phyloP scores from a whole-genome alignment of 140 eudicot genomes.

The Cichorium intybus region DNA sequence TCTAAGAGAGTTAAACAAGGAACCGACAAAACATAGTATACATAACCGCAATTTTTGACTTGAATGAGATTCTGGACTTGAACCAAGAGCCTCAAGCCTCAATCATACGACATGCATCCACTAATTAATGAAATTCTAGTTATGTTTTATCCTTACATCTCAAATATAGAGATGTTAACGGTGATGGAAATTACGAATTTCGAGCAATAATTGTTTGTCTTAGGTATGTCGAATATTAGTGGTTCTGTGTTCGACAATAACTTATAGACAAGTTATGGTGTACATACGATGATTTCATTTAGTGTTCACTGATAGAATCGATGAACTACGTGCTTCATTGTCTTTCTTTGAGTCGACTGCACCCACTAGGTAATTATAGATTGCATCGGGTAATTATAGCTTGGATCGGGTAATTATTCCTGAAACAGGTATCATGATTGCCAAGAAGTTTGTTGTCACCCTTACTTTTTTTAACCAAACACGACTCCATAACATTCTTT shows the following conservation, averaged over 20 bases:
- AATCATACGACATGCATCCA: background rate
- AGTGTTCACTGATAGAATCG: too few species aligned
- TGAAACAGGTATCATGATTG: too few species aligned
- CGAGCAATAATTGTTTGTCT: background rate
- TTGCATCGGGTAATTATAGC: too few species aligned
- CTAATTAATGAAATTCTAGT: background rate
- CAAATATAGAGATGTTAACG: background rate
- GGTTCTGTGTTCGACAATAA: background rate
- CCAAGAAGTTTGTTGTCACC: too few species aligned
- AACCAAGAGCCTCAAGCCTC: too few species aligned
- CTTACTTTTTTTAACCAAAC: too few species aligned
- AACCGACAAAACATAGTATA: background rate
- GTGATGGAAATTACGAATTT: background rate
- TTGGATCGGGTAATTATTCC: too few species aligned
- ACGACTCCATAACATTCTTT: too few species aligned
- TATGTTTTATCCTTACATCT: background rate
- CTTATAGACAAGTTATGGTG: background rate
- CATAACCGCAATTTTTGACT: background rate
- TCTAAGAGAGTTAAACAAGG: background rate
- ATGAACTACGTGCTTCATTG: too few species aligned
- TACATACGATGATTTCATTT: background rate
- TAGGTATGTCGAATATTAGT: background rate
- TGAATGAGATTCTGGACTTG: too few species aligned
- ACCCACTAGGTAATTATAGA: too few species aligned
- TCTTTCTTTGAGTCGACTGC: too few species aligned